phyloP scores from a whole-genome alignment of 1,284 basidiomycete species.

The Cystobasidium slooffiae region DNA sequence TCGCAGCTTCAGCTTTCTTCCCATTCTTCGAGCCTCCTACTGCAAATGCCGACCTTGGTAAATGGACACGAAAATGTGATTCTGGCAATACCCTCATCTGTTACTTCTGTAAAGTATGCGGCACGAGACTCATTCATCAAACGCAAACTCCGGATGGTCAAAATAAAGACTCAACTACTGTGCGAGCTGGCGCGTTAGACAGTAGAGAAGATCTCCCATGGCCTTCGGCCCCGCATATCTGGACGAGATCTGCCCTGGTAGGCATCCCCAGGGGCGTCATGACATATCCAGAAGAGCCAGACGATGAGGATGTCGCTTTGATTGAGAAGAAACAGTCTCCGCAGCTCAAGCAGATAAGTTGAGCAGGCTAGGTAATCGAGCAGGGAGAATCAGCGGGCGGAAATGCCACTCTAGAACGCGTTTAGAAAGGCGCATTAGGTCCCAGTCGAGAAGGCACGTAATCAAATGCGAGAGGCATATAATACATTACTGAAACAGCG shows the following conservation, averaged over 20 bases:
- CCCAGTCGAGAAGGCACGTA: no score
- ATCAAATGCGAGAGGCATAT: no score
- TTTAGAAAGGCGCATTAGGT: no score
- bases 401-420: no score
- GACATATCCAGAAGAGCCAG: conserved; percentile 19
- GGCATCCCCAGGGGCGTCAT: conserved; percentile 15
- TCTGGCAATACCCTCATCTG: conserved; percentile 12
- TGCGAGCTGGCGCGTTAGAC: conserved; percentile 7
- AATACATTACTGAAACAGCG: no score
- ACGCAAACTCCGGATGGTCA: conserved; percentile 11
- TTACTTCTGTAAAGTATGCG: conserved; percentile 26
- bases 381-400: no score
- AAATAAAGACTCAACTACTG: conserved; percentile 10
- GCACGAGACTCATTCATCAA: conserved; percentile 25
- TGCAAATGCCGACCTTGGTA: neutral
- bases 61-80: conserved; percentile 14
- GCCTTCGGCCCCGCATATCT: conserved; percentile 20
- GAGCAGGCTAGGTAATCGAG: neutral
- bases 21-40: conserved; percentile 7
- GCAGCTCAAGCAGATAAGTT: neutral
- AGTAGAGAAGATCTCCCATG: conserved; percentile 11
- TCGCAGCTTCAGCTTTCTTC: conserved; percentile 5
- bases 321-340: conserved; percentile 7
- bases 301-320: neutral
- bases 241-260: conserved; percentile 31